A percentile compares a stretch with the other conserved stretches of the same genome.
phyloP scores from a whole-genome alignment of 768 basidiomycete genomes.

The Suillus lakei region DNA sequence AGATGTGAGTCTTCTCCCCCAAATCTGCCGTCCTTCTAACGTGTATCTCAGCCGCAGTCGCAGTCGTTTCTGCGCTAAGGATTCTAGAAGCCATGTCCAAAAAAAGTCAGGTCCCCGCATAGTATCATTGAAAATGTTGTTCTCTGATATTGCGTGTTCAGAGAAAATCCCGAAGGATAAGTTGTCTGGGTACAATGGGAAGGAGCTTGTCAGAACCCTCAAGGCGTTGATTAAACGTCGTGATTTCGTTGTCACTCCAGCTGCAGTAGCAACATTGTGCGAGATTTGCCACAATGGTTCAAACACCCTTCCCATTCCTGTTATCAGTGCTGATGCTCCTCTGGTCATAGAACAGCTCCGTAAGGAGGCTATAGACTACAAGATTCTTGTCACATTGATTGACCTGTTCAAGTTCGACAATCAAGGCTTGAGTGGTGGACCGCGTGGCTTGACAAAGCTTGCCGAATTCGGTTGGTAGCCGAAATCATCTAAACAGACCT shows the following conservation, averaged over 20 bases:
- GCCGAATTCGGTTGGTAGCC: neutral
- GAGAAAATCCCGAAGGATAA: conserved; percentile 5
- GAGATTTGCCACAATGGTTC: conserved; percentile 29
- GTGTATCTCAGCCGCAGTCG: conserved; percentile 26
- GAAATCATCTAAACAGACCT: too few relatives aligned
- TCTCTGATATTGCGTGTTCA: neutral
- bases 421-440: neutral
- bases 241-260: conserved; percentile 35
- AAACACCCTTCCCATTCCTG: neutral
- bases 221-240: conserved; percentile 22
- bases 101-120: conserved; percentile 9
- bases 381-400: conserved; percentile 20
- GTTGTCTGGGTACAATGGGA: conserved; percentile 13
- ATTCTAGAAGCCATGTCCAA: conserved; percentile 23
- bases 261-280: conserved; percentile 29
- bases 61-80: conserved; percentile 25
- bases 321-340: conserved; percentile 4
- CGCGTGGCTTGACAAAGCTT: neutral
- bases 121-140: neutral
- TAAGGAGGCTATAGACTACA: conserved; percentile 18
- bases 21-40: neutral
- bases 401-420: conserved; percentile 20
- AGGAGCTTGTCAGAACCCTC: conserved; percentile 16
- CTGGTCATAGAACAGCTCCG: conserved; percentile 22
- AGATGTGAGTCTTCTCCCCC: conserved; percentile 3